Evolutionary conservation across 176 grass and related monocot species (phyloP).

Genomic region (Pharus latifolius): DNA sequence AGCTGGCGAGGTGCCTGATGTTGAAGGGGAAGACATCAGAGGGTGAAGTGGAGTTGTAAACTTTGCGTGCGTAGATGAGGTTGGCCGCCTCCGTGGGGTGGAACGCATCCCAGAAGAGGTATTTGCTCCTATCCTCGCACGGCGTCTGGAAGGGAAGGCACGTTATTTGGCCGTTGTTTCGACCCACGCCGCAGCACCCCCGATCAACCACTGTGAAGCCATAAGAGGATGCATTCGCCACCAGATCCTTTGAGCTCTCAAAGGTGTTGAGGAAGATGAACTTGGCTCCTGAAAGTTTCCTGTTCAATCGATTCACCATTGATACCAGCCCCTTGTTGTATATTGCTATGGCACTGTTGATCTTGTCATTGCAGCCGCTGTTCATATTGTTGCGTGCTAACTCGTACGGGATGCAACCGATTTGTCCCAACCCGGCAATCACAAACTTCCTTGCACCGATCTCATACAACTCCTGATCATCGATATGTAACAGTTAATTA

Average conservation of each 20-base stretch:
- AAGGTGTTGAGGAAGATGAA: slow-evolving; percentile 60
- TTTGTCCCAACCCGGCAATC: slow-evolving; percentile 52
- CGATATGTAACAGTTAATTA: not conserved
- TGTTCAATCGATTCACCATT: slow-evolving; percentile 61
- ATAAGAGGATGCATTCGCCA: slow-evolving; percentile 34
- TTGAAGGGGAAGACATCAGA: slow-evolving; percentile 53
- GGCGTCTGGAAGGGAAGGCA: slow-evolving; percentile 76
- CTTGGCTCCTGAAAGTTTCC: slow-evolving; percentile 17
- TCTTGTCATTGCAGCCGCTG: slow-evolving; percentile 54
- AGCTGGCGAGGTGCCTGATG: slow-evolving; percentile 52
- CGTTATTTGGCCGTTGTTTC: slow-evolving; percentile 95
- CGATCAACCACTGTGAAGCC: slow-evolving; percentile 70
- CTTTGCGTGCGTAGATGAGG: slow-evolving; percentile 56
- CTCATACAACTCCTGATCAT: slow-evolving; percentile 35
- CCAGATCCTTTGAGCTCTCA: slow-evolving; percentile 40
- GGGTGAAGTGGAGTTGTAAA: slow-evolving; percentile 46
- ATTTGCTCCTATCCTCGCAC: slow-evolving; percentile 50
- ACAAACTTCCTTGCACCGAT: slow-evolving; percentile 73
- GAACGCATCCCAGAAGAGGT: slow-evolving; percentile 95
- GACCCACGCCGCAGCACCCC: slow-evolving; percentile 80
- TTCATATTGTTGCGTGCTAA: slow-evolving; percentile 58
- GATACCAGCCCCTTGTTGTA: slow-evolving; percentile 59
- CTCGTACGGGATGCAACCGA: slow-evolving; percentile 95
- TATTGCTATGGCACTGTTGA: slow-evolving; percentile 60
- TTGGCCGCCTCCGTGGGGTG: slow-evolving; percentile 85